Evolutionary conservation across 306 rosid species (phyloP), one percentile per base, ranked within the genome.

Genomic region (Pueraria montana): DNA sequence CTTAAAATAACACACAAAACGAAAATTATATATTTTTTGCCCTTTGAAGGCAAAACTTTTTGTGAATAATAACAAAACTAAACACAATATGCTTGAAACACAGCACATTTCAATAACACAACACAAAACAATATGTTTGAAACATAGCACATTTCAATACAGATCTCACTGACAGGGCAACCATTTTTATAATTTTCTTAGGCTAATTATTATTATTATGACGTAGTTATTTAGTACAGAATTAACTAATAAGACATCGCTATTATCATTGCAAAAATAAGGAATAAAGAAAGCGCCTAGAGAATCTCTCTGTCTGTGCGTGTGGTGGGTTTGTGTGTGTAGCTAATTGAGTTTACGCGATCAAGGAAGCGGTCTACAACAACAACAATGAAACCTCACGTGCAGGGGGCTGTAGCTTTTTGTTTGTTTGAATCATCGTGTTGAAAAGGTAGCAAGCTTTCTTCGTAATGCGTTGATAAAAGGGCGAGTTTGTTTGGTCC

Each of bases 321-420:
- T 63, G 70, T 63, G 43, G 21, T 34, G 48, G 1, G 36, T 77
- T 23, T 34, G 48, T 38, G 63, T n/a, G 40, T 79, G 73, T 53
- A 30, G 71, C 7, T 64, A 34, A n/a, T 72, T 70, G 79, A 64
- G 55, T 84, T 87, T 43, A 79, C 68, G 30, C 40, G 83, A 85
- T 78, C 87, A 85, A 87, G 83, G 61, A 75, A 84, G 77, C 61
- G 80, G 85, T 81, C 83, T 83, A 81, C 80, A 76, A 58, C 78
- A 68, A 74, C 77, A 69, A 72, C 83, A 71, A 62, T 81, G 86
- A 83, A 87, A 82, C 79, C 91, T 91, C 94, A 93, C 92, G 91
- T 91, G 97, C 90, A 81, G 67, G 18, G 17, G 2, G 8, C 85
- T 89, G 92, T 88, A 90, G 89, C 84, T 26, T 87, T 87, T 85